Percentiles rank a stretch among this genome's conserved stretches.
Evolutionary conservation across 108 stramenopile genomes (phyloP).

Genomic region (Pseudonitzschia multistriata): DNA sequence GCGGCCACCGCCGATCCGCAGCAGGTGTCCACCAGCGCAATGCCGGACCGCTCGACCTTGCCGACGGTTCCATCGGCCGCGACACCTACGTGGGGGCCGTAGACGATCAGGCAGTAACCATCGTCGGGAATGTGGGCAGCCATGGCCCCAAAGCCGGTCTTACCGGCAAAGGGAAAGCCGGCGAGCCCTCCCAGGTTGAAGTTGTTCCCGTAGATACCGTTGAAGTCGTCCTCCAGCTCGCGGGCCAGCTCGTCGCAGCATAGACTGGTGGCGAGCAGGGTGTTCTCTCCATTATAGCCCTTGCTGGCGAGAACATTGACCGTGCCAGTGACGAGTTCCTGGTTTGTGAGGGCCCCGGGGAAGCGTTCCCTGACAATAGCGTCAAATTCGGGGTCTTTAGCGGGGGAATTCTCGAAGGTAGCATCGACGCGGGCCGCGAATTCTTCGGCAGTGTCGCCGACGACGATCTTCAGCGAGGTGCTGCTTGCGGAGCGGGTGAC

Average conservation of each 20-base stretch:
- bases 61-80: constrained; percentile 51
- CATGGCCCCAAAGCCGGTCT: constrained; percentile 63
- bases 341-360: constrained; percentile 45
- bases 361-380: constrained; percentile 23
- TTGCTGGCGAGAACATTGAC: constrained; percentile 16
- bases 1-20: constrained; percentile 70
- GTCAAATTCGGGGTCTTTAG: constrained; percentile 7
- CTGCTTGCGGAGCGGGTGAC: not conserved
- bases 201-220: constrained; percentile 39
- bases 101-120: constrained; percentile 55
- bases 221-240: constrained; percentile 43
- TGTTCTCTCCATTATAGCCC: constrained; percentile 40
- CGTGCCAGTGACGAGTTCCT: constrained; percentile 33
- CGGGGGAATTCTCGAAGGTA: not conserved
- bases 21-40: constrained; percentile 45
- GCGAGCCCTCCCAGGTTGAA: constrained; percentile 50
- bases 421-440: constrained; percentile 10
- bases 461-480: constrained; percentile 9
- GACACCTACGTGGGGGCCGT: constrained; percentile 77
- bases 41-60: constrained; percentile 61
- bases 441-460: constrained; percentile 10
- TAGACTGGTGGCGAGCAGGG: constrained; percentile 49
- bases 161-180: constrained; percentile 63
- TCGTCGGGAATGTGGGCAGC: constrained; percentile 66
- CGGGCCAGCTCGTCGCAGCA: constrained; percentile 53